Conservation (phyloP, 2,329 filamentous ascomycete genomes). For the Penicillium sp. region DNA sequence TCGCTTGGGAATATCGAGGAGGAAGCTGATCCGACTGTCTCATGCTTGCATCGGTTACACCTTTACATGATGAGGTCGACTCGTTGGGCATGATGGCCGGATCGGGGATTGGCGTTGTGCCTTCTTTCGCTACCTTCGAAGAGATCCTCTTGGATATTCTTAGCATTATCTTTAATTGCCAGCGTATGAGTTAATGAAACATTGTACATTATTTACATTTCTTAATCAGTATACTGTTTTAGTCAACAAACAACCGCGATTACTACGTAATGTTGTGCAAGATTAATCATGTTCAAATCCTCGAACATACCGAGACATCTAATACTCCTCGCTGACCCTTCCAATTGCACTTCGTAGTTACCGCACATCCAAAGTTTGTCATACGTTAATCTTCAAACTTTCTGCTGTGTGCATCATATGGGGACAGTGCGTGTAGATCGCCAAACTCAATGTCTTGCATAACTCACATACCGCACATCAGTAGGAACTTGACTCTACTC, state of each 20-base stretch:
- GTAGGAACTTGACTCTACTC: not conserved
- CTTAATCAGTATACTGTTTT: not conserved
- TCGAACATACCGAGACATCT: too few species aligned
- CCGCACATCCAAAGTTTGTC: too few species aligned
- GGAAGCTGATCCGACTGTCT: conserved; percentile 14
- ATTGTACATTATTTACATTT: conserved; percentile 22
- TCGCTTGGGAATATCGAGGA: conserved; percentile 15
- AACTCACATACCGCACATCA: too few species aligned
- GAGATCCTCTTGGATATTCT: conserved; percentile 18
- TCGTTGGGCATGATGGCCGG: not conserved
- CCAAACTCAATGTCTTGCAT: too few species aligned
- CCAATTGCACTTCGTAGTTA: too few species aligned
- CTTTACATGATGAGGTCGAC: not conserved
- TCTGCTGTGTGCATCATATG: too few species aligned
- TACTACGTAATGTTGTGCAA: too few species aligned
- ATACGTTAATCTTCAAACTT: too few species aligned
- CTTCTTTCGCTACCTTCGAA: conserved; percentile 4
- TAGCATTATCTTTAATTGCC: conserved; percentile 25
- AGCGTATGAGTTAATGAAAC: conserved; percentile 24
- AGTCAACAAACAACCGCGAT: too few species aligned
- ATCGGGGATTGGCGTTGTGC: not conserved
- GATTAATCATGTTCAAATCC: too few species aligned
- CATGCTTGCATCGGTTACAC: not conserved
- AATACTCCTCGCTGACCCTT: too few species aligned
- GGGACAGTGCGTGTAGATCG: too few species aligned